Base-by-base conservation (phyloP, 164 flowering plant species). In the Nymphaea colorata region DNA sequence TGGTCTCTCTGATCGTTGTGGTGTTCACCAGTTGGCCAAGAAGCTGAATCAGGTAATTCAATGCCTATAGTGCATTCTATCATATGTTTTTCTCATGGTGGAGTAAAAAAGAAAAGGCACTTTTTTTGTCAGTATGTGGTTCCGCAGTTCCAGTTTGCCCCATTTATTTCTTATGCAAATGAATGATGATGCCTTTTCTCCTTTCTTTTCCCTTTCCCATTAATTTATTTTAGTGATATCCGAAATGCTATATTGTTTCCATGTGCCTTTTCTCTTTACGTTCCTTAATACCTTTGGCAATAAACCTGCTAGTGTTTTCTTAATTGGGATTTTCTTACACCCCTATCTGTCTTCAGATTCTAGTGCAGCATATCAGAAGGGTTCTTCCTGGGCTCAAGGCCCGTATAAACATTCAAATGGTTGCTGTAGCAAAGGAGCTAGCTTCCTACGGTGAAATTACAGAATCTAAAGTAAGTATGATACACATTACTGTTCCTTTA, bases 401-500 rank as follows among this genome's bases (percentile, higher is more conserved):
- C 67, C 88, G 86, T 66, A 87, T 94, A 64, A 91, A 91, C 74
- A 68, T 88, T 79, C 76, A 77, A 44, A 77, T 94, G 67, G 88
- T 88, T 76, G 72, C 94, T 72, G 91, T 85, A 75, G 96, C 91
- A 68, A 94, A 94, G 82, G 97, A 94, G 85, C 93, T 91, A 77
- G 95, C 96, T 61, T 83, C 97, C 75, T 91, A 82, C 73, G 99
- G 97, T 69, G 97, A 91, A 80, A 87, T 87, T 70, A 82, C 93
- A 42, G 99, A 94, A 70, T 87, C 99, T 62, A 94, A 89, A 84
- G 97, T 82, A 89, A 84, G 97, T 82, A 80, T 71, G 81, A 62
- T 66, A n/a, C 36, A 25, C 36, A 25, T 25, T 25, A 16, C 41
- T 63, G 12, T 63, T 25, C 36, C 36, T 25, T 1, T 25, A 25